A percentile compares a stretch with the other conserved stretches of the same genome.
These are phyloP conservation scores for Aphanomyces cochlioides DNA, from an alignment of 352 stramenopile species.

Conservation along the genomic window DNA sequence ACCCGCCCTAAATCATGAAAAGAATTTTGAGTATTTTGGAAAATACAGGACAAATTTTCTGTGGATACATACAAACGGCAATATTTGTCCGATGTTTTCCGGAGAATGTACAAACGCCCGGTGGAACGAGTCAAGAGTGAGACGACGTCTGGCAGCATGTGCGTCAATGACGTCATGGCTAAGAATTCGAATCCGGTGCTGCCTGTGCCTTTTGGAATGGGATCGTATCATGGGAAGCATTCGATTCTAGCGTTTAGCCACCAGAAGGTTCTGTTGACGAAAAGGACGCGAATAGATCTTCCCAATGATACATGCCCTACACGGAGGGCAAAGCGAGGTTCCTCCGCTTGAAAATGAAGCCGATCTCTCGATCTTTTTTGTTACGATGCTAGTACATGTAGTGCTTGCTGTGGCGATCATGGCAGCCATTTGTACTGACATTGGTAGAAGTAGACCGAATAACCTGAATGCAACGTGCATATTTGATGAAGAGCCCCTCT, in stretches of 20 bases:
- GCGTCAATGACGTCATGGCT: conserved; percentile 40
- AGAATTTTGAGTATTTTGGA: too few species aligned
- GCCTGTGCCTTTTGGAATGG: conserved; percentile 60
- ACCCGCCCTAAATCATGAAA: too few species aligned
- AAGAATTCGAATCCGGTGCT: conserved; percentile 35
- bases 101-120: too few species aligned
- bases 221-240: conserved; percentile 74
- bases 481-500: not conserved
- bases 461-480: not conserved
- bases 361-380: conserved; percentile 4
- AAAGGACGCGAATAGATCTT: conserved; percentile 52
- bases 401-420: not conserved
- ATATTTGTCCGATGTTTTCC: too few species aligned
- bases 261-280: conserved; percentile 61
- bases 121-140: too few species aligned
- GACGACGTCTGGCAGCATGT: conserved; percentile 37
- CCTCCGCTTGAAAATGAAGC: not conserved
- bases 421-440: not conserved
- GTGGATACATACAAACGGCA: too few species aligned
- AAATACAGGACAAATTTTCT: too few species aligned
- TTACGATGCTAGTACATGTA: not conserved
- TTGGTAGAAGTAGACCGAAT: not conserved
- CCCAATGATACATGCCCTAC: conserved; percentile 55
- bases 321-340: conserved; percentile 19
- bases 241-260: conserved; percentile 78